Percentiles rank a stretch among this genome's conserved stretches.
Conservation (phyloP, 225 moss, liverwort and hornwort species). For the Climacium dendroides region DNA sequence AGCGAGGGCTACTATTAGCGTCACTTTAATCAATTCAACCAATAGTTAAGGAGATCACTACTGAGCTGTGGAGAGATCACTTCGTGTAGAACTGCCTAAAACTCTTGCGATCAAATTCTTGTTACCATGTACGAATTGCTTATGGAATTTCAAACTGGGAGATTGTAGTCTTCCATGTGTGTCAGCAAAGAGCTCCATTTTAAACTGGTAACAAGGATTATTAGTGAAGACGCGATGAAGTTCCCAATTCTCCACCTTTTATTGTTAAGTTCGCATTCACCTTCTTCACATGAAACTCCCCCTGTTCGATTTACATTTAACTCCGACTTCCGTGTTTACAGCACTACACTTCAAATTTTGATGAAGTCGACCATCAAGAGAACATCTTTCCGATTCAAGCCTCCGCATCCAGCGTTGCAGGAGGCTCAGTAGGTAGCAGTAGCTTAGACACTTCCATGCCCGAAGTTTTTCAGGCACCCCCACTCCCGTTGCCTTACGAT, state of each 20-base stretch:
- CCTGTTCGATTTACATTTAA: background rate
- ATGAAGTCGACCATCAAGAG: slow-evolving; percentile 70
- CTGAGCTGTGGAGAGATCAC: background rate
- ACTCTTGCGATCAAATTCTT: background rate
- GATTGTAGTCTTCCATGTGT: background rate
- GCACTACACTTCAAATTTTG: slow-evolving; percentile 81
- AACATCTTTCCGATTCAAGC: slow-evolving; percentile 55
- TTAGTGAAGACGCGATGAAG: background rate
- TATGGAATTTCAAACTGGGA: background rate
- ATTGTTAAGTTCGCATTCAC: background rate
- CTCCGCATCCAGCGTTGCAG: slow-evolving; percentile 44
- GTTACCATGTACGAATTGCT: background rate
- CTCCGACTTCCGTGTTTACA: background rate
- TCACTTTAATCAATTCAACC: background rate
- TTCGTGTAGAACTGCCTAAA: background rate
- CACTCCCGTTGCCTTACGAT: slow-evolving; percentile 85
- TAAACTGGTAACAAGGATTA: background rate
- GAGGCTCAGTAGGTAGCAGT: slow-evolving; percentile 59
- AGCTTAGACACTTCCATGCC: slow-evolving; percentile 58
- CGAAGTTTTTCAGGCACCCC: slow-evolving; percentile 92
- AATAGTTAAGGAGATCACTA: background rate
- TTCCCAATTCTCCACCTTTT: background rate
- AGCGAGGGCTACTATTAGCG: background rate
- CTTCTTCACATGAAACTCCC: background rate
- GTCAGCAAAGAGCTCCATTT: too few species aligned